A percentile compares a stretch with the other conserved stretches of the same genome.
Evolutionary conservation across 495 filamentous ascomycete species (phyloP).

Genomic region (Penicillium paxilli): DNA sequence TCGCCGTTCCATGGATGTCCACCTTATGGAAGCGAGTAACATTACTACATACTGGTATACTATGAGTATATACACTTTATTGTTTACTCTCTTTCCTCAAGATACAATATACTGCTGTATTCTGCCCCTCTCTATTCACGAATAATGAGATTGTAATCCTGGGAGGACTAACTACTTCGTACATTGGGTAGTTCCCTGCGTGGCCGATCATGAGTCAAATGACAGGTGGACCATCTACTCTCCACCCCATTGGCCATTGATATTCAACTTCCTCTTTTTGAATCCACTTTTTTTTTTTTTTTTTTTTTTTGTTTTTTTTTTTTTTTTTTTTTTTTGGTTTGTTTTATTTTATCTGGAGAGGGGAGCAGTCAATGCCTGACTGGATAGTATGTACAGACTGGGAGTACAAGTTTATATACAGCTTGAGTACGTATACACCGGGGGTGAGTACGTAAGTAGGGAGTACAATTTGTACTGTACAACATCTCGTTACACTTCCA

Average conservation of each 20-base stretch:
- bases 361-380: no score
- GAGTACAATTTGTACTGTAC: constrained; percentile 1
- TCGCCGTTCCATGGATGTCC: background rate
- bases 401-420: no score
- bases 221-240: background rate
- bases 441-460: background rate
- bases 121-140: background rate
- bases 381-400: no score
- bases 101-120: no score
- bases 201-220: constrained; percentile 1
- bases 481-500: background rate
- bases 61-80: no score
- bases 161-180: no score
- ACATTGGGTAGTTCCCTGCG: background rate
- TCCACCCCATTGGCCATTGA: background rate
- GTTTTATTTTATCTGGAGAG: no score
- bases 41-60: no score
- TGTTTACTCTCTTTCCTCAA: no score
- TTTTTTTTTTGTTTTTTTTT: background rate
- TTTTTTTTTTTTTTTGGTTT: no score
- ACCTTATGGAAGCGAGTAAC: background rate
- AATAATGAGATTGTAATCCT: background rate
- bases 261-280: no score
- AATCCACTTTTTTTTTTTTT: constrained; percentile 1
- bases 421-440: no score